Evolutionary conservation across 345 rosid genomes (phyloP).

Genomic region (Mallotus nudiflorus): DNA sequence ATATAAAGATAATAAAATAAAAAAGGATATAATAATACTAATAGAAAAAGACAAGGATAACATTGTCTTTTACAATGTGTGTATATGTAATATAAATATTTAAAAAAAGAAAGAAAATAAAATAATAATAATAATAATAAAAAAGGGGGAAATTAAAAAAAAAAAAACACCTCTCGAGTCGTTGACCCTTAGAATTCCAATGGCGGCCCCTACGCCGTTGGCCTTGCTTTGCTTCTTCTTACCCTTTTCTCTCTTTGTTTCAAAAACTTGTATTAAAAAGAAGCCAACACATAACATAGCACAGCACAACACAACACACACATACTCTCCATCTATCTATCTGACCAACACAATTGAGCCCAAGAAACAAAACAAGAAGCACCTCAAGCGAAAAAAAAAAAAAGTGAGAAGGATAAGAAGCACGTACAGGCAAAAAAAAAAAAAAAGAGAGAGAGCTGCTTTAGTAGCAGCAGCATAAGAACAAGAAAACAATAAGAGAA

Average conservation of each 20-base stretch:
- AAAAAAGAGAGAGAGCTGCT: slow-evolving; percentile 19
- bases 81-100: too few species aligned
- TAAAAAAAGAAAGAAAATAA: too few species aligned
- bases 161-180: slow-evolving; percentile 29
- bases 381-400: slow-evolving; percentile 18
- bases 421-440: background rate
- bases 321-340: slow-evolving; percentile 18
- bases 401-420: background rate
- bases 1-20: slow-evolving; percentile 3
- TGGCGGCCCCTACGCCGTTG: slow-evolving; percentile 99
- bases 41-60: slow-evolving; percentile 31
- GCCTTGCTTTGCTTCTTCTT: slow-evolving; percentile 42
- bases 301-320: slow-evolving; percentile 32
- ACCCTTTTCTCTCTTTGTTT: slow-evolving; percentile 8
- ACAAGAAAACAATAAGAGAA: slow-evolving; percentile 1
- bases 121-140: slow-evolving; percentile 6
- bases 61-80: slow-evolving; percentile 14
- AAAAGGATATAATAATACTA: slow-evolving; percentile 11
- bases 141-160: background rate
- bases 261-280: slow-evolving; percentile 37
- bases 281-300: slow-evolving; percentile 48
- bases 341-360: slow-evolving; percentile 47
- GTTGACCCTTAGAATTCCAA: slow-evolving; percentile 94
- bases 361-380: slow-evolving; percentile 32
- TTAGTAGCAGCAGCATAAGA: background rate